Percentiles rank a stretch among this genome's conserved stretches.
Conservation (phyloP, 176 grass and related monocot species). For the Puccinellia tenuiflora region DNA sequence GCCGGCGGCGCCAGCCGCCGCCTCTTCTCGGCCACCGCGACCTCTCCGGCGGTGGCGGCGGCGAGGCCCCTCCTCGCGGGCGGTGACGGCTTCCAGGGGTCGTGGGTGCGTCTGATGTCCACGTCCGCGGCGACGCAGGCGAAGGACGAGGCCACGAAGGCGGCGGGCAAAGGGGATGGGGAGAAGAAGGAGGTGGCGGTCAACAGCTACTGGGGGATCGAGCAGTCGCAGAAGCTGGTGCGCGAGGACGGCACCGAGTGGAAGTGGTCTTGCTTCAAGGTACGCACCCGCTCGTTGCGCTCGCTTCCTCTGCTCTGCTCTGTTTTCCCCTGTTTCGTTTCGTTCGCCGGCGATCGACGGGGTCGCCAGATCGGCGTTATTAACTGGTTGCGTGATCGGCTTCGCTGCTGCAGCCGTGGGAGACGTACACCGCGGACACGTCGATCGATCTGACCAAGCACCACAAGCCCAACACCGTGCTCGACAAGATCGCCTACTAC, state of each 20-base stretch:
- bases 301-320: not conserved
- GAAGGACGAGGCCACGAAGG: slow-evolving; percentile 9
- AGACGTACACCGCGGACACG: slow-evolving; percentile 61
- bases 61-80: slow-evolving; percentile 4
- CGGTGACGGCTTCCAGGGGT: slow-evolving; percentile 3
- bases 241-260: slow-evolving; percentile 75
- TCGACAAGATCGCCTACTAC: slow-evolving; percentile 70
- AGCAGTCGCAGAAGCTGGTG: slow-evolving; percentile 44
- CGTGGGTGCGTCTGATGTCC: slow-evolving; percentile 27
- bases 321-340: not conserved
- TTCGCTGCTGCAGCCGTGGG: slow-evolving; percentile 46
- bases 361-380: not conserved
- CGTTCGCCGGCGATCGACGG: not conserved
- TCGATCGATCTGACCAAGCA: slow-evolving; percentile 64
- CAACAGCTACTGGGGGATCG: slow-evolving; percentile 79
- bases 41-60: not conserved
- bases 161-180: not conserved
- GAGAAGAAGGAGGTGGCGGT: slow-evolving; percentile 48
- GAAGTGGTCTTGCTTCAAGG: slow-evolving; percentile 82
- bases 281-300: not conserved
- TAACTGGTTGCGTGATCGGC: not conserved
- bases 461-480: slow-evolving; percentile 51
- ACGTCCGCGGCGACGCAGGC: slow-evolving; percentile 16
- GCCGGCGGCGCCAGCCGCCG: slow-evolving; percentile 18
- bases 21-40: slow-evolving; percentile 14